Evolutionary conservation across 1,139 yeast species (phyloP).

Genomic region (Scheffersomyces titani): DNA sequence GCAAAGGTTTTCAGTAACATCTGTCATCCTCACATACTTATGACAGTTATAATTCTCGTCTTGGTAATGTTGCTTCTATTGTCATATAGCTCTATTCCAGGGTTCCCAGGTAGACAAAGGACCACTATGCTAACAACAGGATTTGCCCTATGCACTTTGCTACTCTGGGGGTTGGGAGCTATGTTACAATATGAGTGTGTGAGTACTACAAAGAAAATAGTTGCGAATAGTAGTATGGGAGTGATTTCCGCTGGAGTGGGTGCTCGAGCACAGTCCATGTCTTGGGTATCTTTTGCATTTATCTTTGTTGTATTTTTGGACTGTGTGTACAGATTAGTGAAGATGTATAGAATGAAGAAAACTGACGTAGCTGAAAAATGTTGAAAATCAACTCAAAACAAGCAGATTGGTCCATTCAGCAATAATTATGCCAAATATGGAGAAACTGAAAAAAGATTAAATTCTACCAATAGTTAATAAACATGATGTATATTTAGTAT

Average conservation of each 20-base stretch:
- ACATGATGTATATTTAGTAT: too few species aligned
- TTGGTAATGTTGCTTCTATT: conserved; percentile 40
- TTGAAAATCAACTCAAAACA: background rate
- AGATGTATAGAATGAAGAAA: background rate
- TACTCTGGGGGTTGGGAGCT: conserved; percentile 70
- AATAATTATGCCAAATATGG: background rate
- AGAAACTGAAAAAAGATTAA: background rate
- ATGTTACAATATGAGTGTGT: conserved; percentile 69
- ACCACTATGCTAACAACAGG: conserved; percentile 34
- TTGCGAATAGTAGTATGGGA: conserved; percentile 54
- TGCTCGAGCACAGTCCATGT: conserved; percentile 43
- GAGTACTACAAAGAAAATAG: conserved; percentile 42
- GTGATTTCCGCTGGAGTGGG: conserved; percentile 51
- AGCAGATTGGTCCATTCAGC: too few species aligned
- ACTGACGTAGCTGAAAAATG: background rate
- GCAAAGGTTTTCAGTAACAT: conserved; percentile 45
- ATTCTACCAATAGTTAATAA: background rate
- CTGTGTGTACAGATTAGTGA: conserved; percentile 12
- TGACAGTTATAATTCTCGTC: conserved; percentile 48
- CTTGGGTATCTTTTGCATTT: conserved; percentile 26
- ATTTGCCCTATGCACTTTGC: conserved; percentile 36
- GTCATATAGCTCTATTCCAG: conserved; percentile 49
- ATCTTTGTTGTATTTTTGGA: conserved; percentile 31
- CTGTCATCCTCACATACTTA: conserved; percentile 56
- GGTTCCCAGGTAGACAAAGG: conserved; percentile 44